These are phyloP conservation scores for Hibiscus trionum DNA, from an alignment of 345 rosid genomes.

Conservation along the genomic window DNA sequence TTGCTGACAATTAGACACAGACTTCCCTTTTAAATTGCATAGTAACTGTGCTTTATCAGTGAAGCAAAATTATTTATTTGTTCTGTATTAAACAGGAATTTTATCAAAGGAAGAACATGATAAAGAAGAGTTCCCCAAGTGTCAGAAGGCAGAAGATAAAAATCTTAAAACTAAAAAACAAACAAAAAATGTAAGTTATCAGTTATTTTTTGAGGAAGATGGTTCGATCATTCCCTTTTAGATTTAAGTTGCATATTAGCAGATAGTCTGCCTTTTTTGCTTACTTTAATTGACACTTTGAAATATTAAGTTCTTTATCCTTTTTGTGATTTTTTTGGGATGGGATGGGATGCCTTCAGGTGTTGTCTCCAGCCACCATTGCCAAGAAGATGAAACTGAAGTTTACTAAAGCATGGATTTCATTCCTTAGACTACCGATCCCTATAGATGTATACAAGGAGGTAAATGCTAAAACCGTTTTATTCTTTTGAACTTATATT, in stretches of 20 bases:
- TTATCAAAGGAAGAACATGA: slow-evolving; percentile 2
- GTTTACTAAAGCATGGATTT: slow-evolving; percentile 86
- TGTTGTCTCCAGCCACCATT: slow-evolving; percentile 44
- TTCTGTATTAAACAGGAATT: slow-evolving; percentile 18
- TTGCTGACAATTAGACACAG: not conserved
- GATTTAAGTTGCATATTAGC: not conserved
- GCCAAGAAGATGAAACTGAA: slow-evolving; percentile 76
- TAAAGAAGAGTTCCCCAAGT: slow-evolving; percentile 8
- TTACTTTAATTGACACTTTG: not conserved
- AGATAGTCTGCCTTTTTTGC: not conserved
- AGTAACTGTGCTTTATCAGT: not conserved
- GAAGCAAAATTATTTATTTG: not conserved
- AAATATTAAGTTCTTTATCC: not conserved
- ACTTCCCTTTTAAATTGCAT: not conserved
- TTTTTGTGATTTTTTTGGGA: not conserved
- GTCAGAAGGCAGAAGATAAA: slow-evolving; percentile 25
- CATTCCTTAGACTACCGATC: slow-evolving; percentile 82
- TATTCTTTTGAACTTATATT: not conserved
- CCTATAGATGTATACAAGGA: slow-evolving; percentile 85
- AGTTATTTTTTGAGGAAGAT: slow-evolving; percentile 3
- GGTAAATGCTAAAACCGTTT: slow-evolving; percentile 30
- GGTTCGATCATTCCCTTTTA: not conserved
- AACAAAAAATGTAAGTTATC: slow-evolving; percentile 36
- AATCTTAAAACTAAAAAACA: slow-evolving; percentile 28
- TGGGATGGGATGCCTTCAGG: slow-evolving; percentile 27